A percentile compares a stretch with the other conserved stretches of the same genome.
phyloP scores from a whole-genome alignment of 495 filamentous ascomycete genomes.

The Tuber brumale region DNA sequence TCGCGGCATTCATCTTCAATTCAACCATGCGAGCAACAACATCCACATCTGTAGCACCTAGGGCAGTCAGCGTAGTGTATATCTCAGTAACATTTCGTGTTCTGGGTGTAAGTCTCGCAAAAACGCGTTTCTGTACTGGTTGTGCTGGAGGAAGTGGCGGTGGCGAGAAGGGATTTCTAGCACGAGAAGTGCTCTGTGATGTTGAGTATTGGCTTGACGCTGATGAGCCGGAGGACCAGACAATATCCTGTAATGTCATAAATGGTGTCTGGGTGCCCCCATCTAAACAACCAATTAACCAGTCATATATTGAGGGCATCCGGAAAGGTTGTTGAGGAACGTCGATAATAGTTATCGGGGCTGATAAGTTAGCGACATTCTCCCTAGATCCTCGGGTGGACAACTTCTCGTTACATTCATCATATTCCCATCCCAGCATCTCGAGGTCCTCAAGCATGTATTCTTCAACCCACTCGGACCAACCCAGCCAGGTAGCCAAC shows the following conservation, averaged over 20 bases:
- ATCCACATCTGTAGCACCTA: constrained; percentile 45
- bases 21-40: constrained; percentile 58
- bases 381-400: neutral
- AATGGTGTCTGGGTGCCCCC: constrained; percentile 48
- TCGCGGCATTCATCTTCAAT: constrained; percentile 51
- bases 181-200: constrained; percentile 31
- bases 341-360: constrained; percentile 46
- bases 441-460: constrained; percentile 66
- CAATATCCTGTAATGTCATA: constrained; percentile 55
- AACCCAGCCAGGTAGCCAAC: constrained; percentile 76
- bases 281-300: constrained; percentile 62
- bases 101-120: constrained; percentile 54
- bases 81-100: constrained; percentile 60
- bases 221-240: constrained; percentile 45
- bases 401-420: constrained; percentile 45
- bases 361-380: constrained; percentile 18
- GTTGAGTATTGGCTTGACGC: constrained; percentile 41
- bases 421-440: constrained; percentile 56
- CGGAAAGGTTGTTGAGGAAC: constrained; percentile 55
- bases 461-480: constrained; percentile 63
- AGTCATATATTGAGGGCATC: constrained; percentile 58
- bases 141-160: constrained; percentile 34
- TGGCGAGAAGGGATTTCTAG: constrained; percentile 39
- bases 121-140: constrained; percentile 33
- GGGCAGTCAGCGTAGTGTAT: constrained; percentile 37